Evolutionary conservation across 768 basidiomycete genomes (phyloP).

Genomic region (Lactarius hatsudake): DNA sequence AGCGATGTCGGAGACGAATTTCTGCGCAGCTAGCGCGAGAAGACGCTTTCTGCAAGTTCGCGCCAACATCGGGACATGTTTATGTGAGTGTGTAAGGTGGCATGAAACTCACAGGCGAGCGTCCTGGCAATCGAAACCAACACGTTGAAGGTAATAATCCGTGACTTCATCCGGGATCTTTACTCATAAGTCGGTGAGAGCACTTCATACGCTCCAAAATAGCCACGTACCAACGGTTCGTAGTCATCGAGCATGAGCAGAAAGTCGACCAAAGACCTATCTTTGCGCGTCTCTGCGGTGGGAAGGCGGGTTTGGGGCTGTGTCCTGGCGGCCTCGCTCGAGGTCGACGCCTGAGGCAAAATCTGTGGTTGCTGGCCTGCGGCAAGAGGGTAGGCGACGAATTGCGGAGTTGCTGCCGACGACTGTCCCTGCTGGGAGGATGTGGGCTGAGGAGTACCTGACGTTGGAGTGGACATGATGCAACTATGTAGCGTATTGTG

Average conservation of each 20-base stretch:
- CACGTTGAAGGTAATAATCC: constrained; percentile 93
- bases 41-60: constrained; percentile 72
- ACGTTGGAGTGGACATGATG: constrained; percentile 26
- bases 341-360: constrained; percentile 24
- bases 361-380: constrained; percentile 27
- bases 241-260: constrained; percentile 96
- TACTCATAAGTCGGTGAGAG: neutral
- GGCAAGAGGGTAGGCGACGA: constrained; percentile 27
- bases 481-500: constrained; percentile 1
- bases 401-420: constrained; percentile 22
- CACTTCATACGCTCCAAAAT: neutral
- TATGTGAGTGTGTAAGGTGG: neutral
- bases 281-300: constrained; percentile 80
- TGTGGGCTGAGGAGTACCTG: constrained; percentile 21
- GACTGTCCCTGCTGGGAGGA: constrained; percentile 26
- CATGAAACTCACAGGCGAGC: constrained; percentile 68
- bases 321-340: constrained; percentile 16
- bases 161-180: constrained; percentile 98
- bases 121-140: constrained; percentile 95
- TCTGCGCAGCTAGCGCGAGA: constrained; percentile 92
- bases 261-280: constrained; percentile 89
- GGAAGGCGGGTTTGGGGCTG: constrained; percentile 60
- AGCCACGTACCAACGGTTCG: constrained; percentile 77
- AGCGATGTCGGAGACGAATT: constrained; percentile 96
- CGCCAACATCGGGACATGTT: constrained; percentile 12